Conservation (phyloP, 2,329 filamentous ascomycete genomes). For the Dichotomopilus funicola region DNA sequence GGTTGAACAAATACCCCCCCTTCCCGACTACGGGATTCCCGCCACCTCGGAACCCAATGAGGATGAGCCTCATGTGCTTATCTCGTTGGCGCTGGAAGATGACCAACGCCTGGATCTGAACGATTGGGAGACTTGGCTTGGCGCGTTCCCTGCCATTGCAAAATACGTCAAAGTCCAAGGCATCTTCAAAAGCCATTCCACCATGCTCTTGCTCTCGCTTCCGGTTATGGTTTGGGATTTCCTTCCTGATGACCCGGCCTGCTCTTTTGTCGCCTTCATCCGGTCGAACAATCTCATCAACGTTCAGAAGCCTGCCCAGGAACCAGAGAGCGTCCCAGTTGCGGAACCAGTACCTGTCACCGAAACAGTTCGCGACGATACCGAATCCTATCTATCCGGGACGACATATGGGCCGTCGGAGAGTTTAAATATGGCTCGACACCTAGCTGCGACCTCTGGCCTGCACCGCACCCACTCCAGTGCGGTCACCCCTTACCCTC, state of each 20-base stretch:
- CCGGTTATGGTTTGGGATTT: conserved; percentile 56
- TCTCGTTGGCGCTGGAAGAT: conserved; percentile 52
- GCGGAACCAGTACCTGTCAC: conserved; percentile 20
- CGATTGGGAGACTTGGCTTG: conserved; percentile 53
- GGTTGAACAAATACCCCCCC: conserved; percentile 5
- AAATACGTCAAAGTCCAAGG: conserved; percentile 56
- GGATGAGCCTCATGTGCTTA: conserved; percentile 54
- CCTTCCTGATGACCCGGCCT: conserved; percentile 50
- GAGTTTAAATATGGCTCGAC: conserved; percentile 6
- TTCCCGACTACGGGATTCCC: conserved; percentile 15
- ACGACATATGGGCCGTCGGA: conserved; percentile 26
- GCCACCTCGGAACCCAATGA: conserved; percentile 42
- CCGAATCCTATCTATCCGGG: conserved; percentile 27
- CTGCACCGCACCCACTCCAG: conserved; percentile 4
- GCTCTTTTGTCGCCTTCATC: conserved; percentile 53
- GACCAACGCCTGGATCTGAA: conserved; percentile 51
- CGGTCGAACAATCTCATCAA: conserved; percentile 48
- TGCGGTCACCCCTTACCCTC: background rate
- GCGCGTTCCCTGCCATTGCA: conserved; percentile 49
- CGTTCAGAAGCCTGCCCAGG: background rate
- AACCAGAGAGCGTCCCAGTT: background rate
- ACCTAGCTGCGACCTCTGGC: background rate
- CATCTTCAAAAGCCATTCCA: conserved; percentile 56
- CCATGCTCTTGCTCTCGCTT: conserved; percentile 50
- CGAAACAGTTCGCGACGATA: conserved; percentile 16